Evolutionary conservation across 1,284 basidiomycete genomes (phyloP), one percentile per base, ranked within the genome.

Genomic region (Chondrostereum purpureum): DNA sequence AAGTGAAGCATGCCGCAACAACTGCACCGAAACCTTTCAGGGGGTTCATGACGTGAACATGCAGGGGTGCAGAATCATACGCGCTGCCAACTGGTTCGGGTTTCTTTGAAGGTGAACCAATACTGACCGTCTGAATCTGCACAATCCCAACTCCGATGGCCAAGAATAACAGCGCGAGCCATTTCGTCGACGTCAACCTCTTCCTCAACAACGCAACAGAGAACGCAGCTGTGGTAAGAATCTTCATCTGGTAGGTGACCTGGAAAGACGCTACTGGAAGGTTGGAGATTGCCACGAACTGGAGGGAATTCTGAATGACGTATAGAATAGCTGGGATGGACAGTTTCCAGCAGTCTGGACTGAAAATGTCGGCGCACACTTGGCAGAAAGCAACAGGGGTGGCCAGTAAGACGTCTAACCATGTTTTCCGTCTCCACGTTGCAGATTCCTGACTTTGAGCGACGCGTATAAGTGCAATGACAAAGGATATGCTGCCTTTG

Each of bases 321-420:
- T 99, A 99, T 54, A 98, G 87, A 49, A 97, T 78, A 6, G 95
- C 95, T 6, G 95, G 95, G 51, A 98, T 93, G 19, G 91, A 92
- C n/a, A 98, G 80, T 65, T 96, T 97, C 91, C 92, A 96, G 67
- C 91, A 93, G 65, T 58, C 56, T 2, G 53, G 53, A 46, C 60
- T 69, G 55, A 73, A 69, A 10, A 75, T 59, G 50, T 73, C 73
- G 54, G 63, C 63, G 52, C 77, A 81, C 14, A 84, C 64, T 49
- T 72, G 71, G 55, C 68, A 67, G 51, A 82, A 72, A 2, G 77
- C 68, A 8, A 68, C 57, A 11, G 64, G 58, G 24, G 69, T 54
- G 20, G 65, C 54, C 41, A 58, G 47, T 12, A 70, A 18, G 47
- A 63, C 48, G 17, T 58, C 58, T 49, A 51, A 59, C 42, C 67